Evolutionary conservation across 1,284 basidiomycete species (phyloP).

Genomic region (Meripilus lineatus): DNA sequence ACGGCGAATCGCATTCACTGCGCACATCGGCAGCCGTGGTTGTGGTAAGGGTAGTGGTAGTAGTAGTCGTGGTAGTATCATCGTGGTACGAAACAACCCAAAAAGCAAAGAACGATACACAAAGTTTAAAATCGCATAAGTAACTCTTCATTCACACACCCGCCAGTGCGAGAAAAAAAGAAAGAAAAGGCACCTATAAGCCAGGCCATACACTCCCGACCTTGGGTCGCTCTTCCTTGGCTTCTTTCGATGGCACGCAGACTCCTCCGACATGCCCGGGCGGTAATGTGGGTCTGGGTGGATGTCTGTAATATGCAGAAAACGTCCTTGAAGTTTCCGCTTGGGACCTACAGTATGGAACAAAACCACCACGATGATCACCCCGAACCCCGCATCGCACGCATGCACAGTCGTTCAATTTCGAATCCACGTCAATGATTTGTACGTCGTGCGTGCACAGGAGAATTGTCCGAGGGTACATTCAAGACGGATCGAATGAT

Average conservation of each 20-base stretch:
- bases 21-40: constrained; percentile 5
- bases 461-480: no score
- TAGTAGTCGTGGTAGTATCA: neutral
- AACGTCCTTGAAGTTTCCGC: constrained; percentile 63
- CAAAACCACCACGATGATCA: no score
- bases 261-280: constrained; percentile 42
- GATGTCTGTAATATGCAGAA: constrained; percentile 77
- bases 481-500: no score
- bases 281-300: constrained; percentile 72
- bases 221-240: constrained; percentile 49
- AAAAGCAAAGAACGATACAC: no score
- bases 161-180: no score
- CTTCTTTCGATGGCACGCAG: constrained; percentile 62
- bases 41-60: no score
- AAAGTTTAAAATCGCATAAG: neutral
- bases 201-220: constrained; percentile 55
- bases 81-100: neutral
- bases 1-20: constrained; percentile 86
- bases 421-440: no score
- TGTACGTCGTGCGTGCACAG: no score
- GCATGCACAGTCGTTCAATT: no score
- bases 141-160: neutral
- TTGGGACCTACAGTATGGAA: constrained; percentile 17
- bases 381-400: no score
- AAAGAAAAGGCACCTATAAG: constrained; percentile 45